phyloP scores from a whole-genome alignment of 2,329 filamentous ascomycete genomes.

The Talaromyces funiculosus region DNA sequence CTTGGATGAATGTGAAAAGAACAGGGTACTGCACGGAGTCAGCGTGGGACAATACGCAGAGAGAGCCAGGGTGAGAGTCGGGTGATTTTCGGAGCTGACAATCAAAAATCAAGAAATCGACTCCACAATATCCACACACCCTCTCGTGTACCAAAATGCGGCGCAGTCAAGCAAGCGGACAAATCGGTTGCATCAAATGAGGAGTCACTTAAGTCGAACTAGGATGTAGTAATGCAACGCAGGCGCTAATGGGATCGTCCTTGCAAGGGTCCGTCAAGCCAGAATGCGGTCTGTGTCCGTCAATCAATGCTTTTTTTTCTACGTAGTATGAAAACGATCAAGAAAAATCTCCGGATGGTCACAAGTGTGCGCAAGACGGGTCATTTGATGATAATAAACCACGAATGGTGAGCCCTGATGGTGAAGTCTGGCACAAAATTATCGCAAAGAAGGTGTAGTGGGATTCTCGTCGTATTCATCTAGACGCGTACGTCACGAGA shows the following conservation, averaged over 20 bases:
- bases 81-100: neutral
- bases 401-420: neutral
- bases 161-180: neutral
- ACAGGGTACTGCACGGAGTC: neutral
- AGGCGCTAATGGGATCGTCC: constrained; percentile 1
- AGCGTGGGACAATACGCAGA: neutral
- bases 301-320: neutral
- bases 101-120: neutral
- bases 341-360: neutral
- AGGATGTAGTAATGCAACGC: neutral
- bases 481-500: neutral
- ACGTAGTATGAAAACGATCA: neutral
- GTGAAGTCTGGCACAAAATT: neutral
- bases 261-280: constrained; percentile 2
- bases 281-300: neutral
- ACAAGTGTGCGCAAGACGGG: neutral
- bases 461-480: neutral
- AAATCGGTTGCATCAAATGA: neutral
- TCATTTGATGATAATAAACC: neutral
- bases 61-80: neutral
- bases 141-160: neutral
- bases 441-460: neutral
- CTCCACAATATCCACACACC: neutral
- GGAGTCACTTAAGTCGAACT: neutral
- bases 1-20: neutral